Base-by-base conservation (phyloP, 352 stramenopile species). In the Pythium grandisporangium region DNA sequence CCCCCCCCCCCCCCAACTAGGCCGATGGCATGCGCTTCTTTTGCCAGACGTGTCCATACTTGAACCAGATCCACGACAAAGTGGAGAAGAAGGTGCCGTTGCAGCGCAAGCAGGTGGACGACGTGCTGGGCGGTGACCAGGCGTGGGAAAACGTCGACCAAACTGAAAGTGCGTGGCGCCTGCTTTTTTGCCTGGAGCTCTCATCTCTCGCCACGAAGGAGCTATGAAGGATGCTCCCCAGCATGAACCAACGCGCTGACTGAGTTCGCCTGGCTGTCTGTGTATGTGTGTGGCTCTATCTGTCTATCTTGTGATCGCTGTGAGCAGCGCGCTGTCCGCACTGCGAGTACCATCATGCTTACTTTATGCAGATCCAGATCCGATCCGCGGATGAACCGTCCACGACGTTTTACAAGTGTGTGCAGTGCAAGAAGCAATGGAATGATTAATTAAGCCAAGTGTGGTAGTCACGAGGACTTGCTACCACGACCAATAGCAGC, bases 351-450 rank as follows among this genome's bases (percentile, higher is more conserved):
- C 88, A 76, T 30, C 88, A 98, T 63, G 97, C 97, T 11, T 99
- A 99, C 71, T 99, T 99, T 74, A 98, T 99, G 93, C 96, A 99
- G 76, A 98, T 99, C 66, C 96, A 99, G 76, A 99, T 99, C 71
- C 80, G 97, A 35, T 99, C 93, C 45, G 96, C 96, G 6, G 94
- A 98, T 54, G 94, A 98, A 59, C 95, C 94, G 5, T 98, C 97
- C 80, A 99, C 96, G 34, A 96, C 96, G n/a, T 99, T 99, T 71
- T 99, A 99, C 80, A 98, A 98, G 64, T 99, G 96, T 63, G 89
- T 96, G 26, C 87, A 96, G 52, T 99, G 96, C 68, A 95, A 90
- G 51, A 88, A 98, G 70, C 92, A 98, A 61, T 99, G 96, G 96
- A 96, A 92, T 60, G 84, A 96, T 52, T 87, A 82, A 60, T n/a